phyloP scores from a whole-genome alignment of 1,139 yeast genomes.

The Zygosaccharomyces pseudobailii region DNA sequence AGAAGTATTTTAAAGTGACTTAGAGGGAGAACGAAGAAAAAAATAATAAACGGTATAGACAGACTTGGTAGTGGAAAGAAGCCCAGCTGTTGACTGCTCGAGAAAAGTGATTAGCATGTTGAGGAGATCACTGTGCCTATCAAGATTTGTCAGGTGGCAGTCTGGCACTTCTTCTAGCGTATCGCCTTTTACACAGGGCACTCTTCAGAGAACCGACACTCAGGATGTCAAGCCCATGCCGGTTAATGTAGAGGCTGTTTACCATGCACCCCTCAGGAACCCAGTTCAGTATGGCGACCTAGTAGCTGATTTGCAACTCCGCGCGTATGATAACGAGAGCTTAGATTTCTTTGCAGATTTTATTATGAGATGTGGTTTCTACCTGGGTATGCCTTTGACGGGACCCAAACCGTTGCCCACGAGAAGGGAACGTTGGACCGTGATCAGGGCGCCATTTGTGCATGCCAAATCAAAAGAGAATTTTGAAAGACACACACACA shows the following conservation, averaged over 20 bases:
- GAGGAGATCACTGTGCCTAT: constrained; percentile 8
- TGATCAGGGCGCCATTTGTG: constrained; percentile 87
- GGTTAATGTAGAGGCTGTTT: constrained; percentile 73
- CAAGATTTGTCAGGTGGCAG: constrained; percentile 37
- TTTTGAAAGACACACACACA: constrained; percentile 82
- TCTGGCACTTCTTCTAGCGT: background rate
- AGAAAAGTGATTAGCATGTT: background rate
- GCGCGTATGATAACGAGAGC: constrained; percentile 67
- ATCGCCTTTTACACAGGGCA: background rate
- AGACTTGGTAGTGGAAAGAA: background rate
- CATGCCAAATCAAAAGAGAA: constrained; percentile 94
- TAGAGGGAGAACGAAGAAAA: background rate
- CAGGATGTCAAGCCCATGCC: constrained; percentile 59
- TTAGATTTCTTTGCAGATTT: constrained; percentile 78
- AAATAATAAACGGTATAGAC: background rate
- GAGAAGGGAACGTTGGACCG: constrained; percentile 87
- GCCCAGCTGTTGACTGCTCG: background rate
- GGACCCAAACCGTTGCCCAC: constrained; percentile 66
- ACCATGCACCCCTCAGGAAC: constrained; percentile 74
- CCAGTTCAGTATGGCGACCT: constrained; percentile 65
- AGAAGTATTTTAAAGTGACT: background rate
- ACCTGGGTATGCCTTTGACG: constrained; percentile 75
- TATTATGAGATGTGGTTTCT: constrained; percentile 84
- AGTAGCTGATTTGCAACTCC: constrained; percentile 65
- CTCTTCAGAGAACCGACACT: background rate